Percentiles rank a stretch among this genome's conserved stretches.
Evolutionary conservation across 208 protist genomes (phyloP).

Genomic region (Strigomonas culicis): DNA sequence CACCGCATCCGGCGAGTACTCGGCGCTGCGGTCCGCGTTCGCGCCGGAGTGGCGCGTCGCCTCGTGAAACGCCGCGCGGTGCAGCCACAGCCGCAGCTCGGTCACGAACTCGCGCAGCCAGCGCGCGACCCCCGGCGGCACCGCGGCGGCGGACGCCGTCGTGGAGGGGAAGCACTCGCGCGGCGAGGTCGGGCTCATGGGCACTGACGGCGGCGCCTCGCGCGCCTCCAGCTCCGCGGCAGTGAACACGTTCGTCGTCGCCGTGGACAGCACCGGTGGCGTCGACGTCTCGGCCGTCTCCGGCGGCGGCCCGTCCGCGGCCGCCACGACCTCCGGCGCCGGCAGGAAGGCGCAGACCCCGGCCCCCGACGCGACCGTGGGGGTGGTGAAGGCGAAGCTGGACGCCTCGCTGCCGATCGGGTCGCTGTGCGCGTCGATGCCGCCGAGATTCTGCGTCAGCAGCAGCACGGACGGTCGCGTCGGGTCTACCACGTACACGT

Average conservation of each 20-base stretch:
- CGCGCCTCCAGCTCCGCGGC: too few species aligned
- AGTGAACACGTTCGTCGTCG: too few species aligned
- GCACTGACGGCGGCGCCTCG: too few species aligned
- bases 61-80: conserved; percentile 28
- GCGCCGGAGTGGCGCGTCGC: not conserved
- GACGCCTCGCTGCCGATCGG: not conserved
- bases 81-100: conserved; percentile 56
- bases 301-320: not conserved
- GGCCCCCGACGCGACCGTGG: not conserved
- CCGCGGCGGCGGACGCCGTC: not conserved
- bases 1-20: conserved; percentile 18
- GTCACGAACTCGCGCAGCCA: conserved; percentile 43
- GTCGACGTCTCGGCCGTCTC: not conserved
- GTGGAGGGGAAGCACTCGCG: too few species aligned
- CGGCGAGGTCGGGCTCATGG: too few species aligned
- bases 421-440: conserved; percentile 28
- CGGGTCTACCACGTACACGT: not conserved
- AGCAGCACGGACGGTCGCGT: conserved; percentile 51
- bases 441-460: conserved; percentile 77
- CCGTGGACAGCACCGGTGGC: not conserved
- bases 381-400: not conserved
- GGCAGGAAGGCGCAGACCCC: not conserved
- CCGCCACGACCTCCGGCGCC: not conserved
- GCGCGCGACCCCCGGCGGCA: conserved; percentile 9
- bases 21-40: conserved; percentile 3